Percentiles rank a stretch among this genome's conserved stretches.
Evolutionary conservation across 768 basidiomycete genomes (phyloP).

Genomic region (Cubamyces sp.): DNA sequence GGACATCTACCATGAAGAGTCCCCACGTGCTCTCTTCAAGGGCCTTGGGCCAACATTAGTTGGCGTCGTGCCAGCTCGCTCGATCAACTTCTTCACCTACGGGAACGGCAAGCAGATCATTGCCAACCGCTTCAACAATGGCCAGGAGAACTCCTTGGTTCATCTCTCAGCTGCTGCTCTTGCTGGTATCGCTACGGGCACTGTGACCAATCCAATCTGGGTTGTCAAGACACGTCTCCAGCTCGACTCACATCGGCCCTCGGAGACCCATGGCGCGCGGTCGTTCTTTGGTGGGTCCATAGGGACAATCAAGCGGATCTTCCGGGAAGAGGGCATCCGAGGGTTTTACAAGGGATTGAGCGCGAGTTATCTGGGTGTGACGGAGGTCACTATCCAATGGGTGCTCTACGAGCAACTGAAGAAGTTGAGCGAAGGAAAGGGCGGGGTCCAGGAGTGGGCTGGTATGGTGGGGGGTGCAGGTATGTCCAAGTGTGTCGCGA

Average conservation of each 20-base stretch:
- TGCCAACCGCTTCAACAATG: conserved; percentile 77
- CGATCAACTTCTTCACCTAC: conserved; percentile 98
- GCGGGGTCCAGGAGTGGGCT: conserved; percentile 67
- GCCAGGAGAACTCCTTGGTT: conserved; percentile 81
- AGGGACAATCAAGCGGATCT: conserved; percentile 70
- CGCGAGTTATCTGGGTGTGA: conserved; percentile 94
- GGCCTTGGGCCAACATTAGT: conserved; percentile 94
- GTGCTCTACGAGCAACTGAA: conserved; percentile 94
- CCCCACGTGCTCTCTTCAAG: conserved; percentile 87
- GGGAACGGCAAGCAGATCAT: conserved; percentile 95
- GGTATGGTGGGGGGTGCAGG: conserved; percentile 91
- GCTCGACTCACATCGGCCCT: conserved; percentile 41
- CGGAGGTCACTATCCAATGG: conserved; percentile 98
- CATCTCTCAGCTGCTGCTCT: conserved; percentile 85
- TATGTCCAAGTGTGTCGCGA: conserved; percentile 91
- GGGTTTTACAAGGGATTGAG: conserved; percentile 96
- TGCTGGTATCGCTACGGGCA: conserved; percentile 86
- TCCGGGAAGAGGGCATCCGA: conserved; percentile 76
- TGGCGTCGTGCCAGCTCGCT: conserved; percentile 93
- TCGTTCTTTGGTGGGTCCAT: conserved; percentile 56
- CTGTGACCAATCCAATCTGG: conserved; percentile 98
- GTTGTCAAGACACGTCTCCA: conserved; percentile 98
- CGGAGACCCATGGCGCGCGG: conserved; percentile 16
- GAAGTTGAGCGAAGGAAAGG: conserved; percentile 59
- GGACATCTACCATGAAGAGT: conserved; percentile 88